phyloP scores from a whole-genome alignment of 164 flowering plant genomes.

The Houttuynia cordata region DNA sequence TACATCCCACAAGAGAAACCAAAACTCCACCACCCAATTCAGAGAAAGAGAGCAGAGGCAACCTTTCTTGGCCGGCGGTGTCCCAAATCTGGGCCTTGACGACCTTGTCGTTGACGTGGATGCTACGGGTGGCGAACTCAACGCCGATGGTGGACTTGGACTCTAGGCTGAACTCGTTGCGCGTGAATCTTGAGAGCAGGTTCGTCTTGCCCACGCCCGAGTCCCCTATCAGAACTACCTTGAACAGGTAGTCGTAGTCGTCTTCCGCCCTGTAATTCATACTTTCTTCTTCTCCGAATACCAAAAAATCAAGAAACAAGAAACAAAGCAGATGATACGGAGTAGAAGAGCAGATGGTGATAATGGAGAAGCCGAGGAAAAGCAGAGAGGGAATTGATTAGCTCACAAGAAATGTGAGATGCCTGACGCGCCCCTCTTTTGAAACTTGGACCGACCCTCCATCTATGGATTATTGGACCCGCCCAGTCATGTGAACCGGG shows the following conservation, averaged over 20 bases:
- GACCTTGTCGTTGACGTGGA: constrained; percentile 32
- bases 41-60: background rate
- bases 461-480: too few relatives aligned
- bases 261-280: background rate
- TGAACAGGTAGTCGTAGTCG: constrained; percentile 33
- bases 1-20: background rate
- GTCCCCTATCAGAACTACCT: constrained; percentile 34
- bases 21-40: background rate
- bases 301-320: too few relatives aligned
- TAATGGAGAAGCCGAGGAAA: too few relatives aligned
- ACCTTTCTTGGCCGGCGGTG: constrained; percentile 47
- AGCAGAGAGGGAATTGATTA: too few relatives aligned
- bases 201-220: constrained; percentile 23
- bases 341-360: too few relatives aligned
- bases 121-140: constrained; percentile 34
- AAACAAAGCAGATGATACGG: too few relatives aligned
- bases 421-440: too few relatives aligned
- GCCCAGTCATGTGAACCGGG: too few relatives aligned
- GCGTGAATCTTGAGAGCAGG: constrained; percentile 20
- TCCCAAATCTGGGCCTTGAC: constrained; percentile 67
- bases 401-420: too few relatives aligned
- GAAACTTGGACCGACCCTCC: too few relatives aligned
- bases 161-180: constrained; percentile 35
- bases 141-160: constrained; percentile 38
- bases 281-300: too few relatives aligned